Conservation (phyloP, 176 grass and related monocot genomes). For the Oryza glumipatula region DNA sequence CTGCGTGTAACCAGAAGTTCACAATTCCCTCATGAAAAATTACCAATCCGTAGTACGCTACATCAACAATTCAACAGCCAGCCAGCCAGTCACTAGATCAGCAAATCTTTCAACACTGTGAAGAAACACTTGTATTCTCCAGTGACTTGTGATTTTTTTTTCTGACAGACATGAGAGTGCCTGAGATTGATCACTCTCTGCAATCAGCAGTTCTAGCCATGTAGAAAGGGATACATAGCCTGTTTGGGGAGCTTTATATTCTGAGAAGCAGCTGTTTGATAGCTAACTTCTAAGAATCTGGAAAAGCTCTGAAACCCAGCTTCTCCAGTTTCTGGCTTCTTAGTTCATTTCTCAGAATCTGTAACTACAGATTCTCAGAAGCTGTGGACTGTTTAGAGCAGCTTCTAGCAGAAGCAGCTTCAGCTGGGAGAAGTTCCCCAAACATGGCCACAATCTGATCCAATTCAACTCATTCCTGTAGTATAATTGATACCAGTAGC, state of each 20-base stretch:
- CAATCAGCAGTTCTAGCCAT: neutral
- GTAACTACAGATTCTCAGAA: too few species aligned
- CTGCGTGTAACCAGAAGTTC: neutral
- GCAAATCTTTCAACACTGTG: neutral
- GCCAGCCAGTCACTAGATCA: neutral
- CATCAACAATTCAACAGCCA: neutral
- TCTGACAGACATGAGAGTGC: neutral
- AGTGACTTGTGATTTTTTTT: neutral
- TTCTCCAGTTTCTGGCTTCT: too few species aligned
- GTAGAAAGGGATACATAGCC: neutral
- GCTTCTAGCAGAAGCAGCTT: too few species aligned
- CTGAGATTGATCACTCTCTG: neutral
- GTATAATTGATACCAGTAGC: neutral
- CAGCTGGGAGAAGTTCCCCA: too few species aligned
- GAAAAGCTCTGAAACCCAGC: too few species aligned
- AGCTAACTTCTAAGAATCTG: too few species aligned
- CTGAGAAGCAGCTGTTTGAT: too few species aligned
- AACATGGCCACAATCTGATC: neutral
- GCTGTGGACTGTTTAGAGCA: too few species aligned
- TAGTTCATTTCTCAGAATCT: too few species aligned
- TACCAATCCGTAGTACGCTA: neutral
- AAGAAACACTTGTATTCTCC: neutral
- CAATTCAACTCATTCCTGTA: neutral
- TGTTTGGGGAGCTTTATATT: too few species aligned
- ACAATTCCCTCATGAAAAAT: neutral